Percentiles rank a stretch among this genome's conserved stretches.
These are phyloP conservation scores for Pseudopyrenochaeta lycopersici DNA, from an alignment of 2,329 filamentous ascomycete genomes.

Conservation along the genomic window DNA sequence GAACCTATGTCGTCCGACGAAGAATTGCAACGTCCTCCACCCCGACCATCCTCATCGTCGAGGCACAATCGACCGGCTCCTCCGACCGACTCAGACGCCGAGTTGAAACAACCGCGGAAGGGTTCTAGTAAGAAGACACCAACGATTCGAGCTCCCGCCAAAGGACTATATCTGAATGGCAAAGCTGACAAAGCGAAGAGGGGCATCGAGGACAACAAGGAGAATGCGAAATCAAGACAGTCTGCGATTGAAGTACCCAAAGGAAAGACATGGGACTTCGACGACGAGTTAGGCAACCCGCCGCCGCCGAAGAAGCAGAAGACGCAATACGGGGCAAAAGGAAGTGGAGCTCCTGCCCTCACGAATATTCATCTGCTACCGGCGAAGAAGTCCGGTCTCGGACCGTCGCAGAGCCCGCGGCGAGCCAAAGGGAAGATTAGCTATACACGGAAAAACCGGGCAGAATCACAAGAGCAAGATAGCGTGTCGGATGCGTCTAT, in stretches of 20 bases:
- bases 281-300: not conserved
- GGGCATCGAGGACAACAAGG: conserved; percentile 22
- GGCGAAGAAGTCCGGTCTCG: not conserved
- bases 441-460: not conserved
- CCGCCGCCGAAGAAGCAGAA: conserved; percentile 9
- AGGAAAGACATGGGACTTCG: conserved; percentile 5
- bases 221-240: conserved; percentile 15
- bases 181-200: conserved; percentile 14
- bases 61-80: conserved; percentile 2
- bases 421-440: not conserved
- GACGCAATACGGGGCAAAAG: conserved; percentile 1
- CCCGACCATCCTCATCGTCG: conserved; percentile 10
- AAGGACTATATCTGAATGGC: conserved; percentile 14
- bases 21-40: conserved; percentile 13
- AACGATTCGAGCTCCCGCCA: conserved; percentile 11
- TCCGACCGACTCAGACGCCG: not conserved
- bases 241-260: conserved; percentile 11
- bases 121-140: conserved; percentile 1
- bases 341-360: not conserved
- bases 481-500: conserved; percentile 10
- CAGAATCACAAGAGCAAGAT: not conserved
- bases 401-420: not conserved
- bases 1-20: conserved; percentile 36
- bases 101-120: conserved; percentile 10
- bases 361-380: conserved; percentile 11